Evolutionary conservation across 129 eudicot species (phyloP), one percentile per base, ranked within the genome.

Genomic region (Ambrosia trifida): DNA sequence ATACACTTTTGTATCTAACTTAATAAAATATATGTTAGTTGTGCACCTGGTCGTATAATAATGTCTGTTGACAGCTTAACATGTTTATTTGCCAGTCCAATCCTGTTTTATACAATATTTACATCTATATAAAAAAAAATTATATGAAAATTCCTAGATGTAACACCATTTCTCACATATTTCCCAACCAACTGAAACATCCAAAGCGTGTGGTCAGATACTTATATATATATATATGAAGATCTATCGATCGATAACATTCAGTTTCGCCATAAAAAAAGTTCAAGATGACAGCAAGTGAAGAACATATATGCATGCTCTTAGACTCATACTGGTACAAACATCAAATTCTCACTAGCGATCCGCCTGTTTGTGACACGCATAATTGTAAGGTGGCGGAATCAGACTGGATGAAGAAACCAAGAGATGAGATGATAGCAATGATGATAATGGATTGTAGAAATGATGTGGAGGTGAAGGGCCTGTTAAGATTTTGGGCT

Each of bases 251-350:
- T 7, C 9, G 6, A 40, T 8, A 57, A 3, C 16, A 57, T 8
- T 57, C 7, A 57, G 31, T 11, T 40, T 10, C 14, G 11, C 52
- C 44, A 49, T 68, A 62, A 68, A 24, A 1, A 24, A 24, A n/a
- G n/a, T 24, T 24, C 1, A 24, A 68, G 49, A 69, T 50, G 72
- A 16, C 47, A 32, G 5, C 16, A 17, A 40, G 51, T 36, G 74
- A 69, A 53, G 74, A 69, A 69, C 16, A 53, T 64, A 52, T 69
- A 28, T 69, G 49, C 65, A 53, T 35, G 36, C 74, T 69, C 64
- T 6, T 69, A 19, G 74, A 69, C 60, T 69, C 74, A 69, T 69
- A 69, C 74, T 69, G 74, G 74, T 69, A 69, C 52, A 69, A 53
- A 52, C 64, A 69, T 52, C 64, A 69, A 51, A 53, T 69, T 69